Conservation (phyloP, 1,284 basidiomycete species). For the Polyporus tsugae region DNA sequence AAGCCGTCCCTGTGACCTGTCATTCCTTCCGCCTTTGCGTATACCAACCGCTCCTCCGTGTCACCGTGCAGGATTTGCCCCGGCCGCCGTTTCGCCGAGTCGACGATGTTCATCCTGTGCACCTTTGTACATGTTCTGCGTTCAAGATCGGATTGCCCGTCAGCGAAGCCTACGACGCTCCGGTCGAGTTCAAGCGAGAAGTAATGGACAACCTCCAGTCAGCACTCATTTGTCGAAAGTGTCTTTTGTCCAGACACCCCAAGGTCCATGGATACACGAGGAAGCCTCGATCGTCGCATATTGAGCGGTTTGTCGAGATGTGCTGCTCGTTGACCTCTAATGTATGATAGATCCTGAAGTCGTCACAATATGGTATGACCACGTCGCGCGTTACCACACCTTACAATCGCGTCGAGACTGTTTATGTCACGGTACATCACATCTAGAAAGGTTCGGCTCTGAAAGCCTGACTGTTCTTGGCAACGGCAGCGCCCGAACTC, state of each 20-base stretch:
- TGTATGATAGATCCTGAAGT: too few relatives aligned
- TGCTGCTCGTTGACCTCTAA: too few relatives aligned
- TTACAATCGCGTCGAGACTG: too few relatives aligned
- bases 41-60: neutral
- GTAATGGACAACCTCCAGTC: neutral
- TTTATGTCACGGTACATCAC: too few relatives aligned
- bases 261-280: neutral
- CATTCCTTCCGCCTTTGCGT: neutral
- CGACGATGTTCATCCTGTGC: slow-evolving; percentile 23
- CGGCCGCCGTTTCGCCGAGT: slow-evolving; percentile 17
- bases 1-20: neutral
- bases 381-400: too few relatives aligned
- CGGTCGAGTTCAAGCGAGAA: neutral
- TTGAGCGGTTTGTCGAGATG: neutral
- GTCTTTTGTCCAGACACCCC: neutral
- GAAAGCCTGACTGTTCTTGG: too few relatives aligned
- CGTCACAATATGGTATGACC: too few relatives aligned
- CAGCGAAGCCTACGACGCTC: slow-evolving; percentile 6
- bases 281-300: neutral
- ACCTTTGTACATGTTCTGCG: slow-evolving; percentile 20
- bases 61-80: slow-evolving; percentile 21
- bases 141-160: slow-evolving; percentile 17
- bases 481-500: too few relatives aligned
- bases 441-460: too few relatives aligned
- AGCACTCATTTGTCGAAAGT: neutral